These are phyloP conservation scores for Fusarium xylarioides DNA, from an alignment of 2,329 filamentous ascomycete genomes.

Conservation along the genomic window DNA sequence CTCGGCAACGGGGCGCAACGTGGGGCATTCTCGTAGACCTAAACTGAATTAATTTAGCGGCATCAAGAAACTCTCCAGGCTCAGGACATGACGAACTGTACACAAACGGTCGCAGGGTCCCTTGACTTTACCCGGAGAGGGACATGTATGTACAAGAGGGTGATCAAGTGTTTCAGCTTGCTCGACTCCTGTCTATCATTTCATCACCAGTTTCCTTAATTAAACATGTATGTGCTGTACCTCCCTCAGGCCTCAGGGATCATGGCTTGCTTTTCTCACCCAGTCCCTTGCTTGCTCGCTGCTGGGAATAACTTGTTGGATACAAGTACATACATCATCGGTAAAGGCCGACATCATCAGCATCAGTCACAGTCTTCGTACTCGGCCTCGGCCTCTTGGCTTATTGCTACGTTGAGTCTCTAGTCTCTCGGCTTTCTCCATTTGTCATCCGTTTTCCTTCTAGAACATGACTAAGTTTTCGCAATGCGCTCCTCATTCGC, in stretches of 20 bases:
- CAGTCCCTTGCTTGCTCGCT: not conserved
- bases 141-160: not conserved
- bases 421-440: not conserved
- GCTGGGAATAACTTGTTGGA: not conserved
- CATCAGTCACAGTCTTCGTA: conserved; percentile 7
- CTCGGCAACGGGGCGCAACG: conserved; percentile 33
- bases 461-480: conserved; percentile 33
- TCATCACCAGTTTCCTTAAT: conserved; percentile 27
- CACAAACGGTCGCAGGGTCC: not conserved
- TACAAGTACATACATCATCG: not conserved
- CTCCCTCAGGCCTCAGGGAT: not conserved
- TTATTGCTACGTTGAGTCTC: not conserved
- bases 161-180: conserved; percentile 37
- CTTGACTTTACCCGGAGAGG: conserved; percentile 11
- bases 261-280: not conserved
- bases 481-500: conserved; percentile 26
- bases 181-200: conserved; percentile 36
- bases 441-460: conserved; percentile 36
- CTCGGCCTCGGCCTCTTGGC: conserved; percentile 9
- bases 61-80: not conserved
- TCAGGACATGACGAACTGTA: conserved; percentile 1
- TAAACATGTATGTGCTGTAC: not conserved
- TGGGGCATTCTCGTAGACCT: conserved; percentile 21
- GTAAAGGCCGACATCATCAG: conserved; percentile 10
- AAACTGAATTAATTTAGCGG: not conserved